Conservation (phyloP, 306 rosid species). For the Mimosa pudica region DNA sequence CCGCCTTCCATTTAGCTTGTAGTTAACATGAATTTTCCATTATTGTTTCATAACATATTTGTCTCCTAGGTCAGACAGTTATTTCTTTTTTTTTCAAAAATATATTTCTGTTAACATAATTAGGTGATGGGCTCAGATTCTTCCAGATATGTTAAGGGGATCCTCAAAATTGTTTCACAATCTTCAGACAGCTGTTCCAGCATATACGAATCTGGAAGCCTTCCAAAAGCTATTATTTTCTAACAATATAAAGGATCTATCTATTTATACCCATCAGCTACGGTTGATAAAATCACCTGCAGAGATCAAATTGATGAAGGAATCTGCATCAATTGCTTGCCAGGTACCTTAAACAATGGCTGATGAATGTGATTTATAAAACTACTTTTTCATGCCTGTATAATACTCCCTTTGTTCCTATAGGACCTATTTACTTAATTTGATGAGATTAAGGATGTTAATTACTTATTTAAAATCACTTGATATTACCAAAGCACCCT, state of each 20-base stretch:
- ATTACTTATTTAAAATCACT: no score
- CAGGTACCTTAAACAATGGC: slow-evolving; percentile 59
- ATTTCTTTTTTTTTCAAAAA: slow-evolving; percentile 14
- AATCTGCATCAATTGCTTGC: slow-evolving; percentile 90
- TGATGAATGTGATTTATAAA: background rate
- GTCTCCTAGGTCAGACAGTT: slow-evolving; percentile 13
- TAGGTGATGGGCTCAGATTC: slow-evolving; percentile 71
- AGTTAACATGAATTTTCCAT: background rate
- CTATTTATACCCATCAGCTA: slow-evolving; percentile 63
- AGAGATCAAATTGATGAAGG: slow-evolving; percentile 85
- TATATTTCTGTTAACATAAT: slow-evolving; percentile 32
- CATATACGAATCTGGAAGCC: slow-evolving; percentile 66
- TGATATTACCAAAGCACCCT: no score
- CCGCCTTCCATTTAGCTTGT: background rate
- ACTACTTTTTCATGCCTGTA: background rate
- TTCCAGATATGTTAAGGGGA: slow-evolving; percentile 69
- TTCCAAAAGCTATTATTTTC: slow-evolving; percentile 57
- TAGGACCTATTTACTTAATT: no score
- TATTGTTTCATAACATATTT: slow-evolving; percentile 10
- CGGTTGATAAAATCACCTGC: slow-evolving; percentile 90
- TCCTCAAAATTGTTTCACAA: slow-evolving; percentile 80
- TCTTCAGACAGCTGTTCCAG: slow-evolving; percentile 62
- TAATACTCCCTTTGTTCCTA: no score
- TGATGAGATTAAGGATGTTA: no score
- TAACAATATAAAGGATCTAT: slow-evolving; percentile 59